Evolutionary conservation across 169 alveolate genomes (phyloP).

Genomic region (Miamiensis avidus): DNA sequence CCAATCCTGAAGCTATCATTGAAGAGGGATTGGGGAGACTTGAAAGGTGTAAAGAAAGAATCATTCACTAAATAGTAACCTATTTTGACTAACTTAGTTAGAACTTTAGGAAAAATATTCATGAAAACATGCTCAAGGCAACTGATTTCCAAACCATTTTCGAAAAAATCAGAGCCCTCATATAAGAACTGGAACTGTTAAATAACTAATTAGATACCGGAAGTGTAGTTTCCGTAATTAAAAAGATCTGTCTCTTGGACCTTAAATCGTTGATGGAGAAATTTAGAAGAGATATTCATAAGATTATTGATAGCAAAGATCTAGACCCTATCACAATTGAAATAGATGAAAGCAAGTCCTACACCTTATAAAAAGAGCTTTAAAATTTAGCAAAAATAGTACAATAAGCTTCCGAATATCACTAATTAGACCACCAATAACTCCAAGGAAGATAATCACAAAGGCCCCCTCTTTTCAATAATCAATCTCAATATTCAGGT

Average conservation of each 20-base stretch:
- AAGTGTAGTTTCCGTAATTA: neutral
- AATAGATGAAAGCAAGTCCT: neutral
- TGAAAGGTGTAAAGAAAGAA: constrained; percentile 6
- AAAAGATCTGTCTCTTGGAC: constrained; percentile 8
- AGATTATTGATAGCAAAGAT: constrained; percentile 11
- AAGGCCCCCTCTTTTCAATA: no score
- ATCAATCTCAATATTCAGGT: no score
- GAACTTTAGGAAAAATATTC: neutral
- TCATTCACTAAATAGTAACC: neutral
- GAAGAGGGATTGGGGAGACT: constrained; percentile 3
- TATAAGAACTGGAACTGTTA: constrained; percentile 2
- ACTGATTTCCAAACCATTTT: neutral
- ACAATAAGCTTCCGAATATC: neutral
- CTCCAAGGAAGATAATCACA: no score
- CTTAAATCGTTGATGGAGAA: constrained; percentile 1
- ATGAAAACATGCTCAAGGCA: constrained; percentile 16
- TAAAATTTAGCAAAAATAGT: neutral
- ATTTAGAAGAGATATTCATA: constrained; percentile 12
- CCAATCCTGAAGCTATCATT: constrained; percentile 8
- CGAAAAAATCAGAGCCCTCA: constrained; percentile 1
- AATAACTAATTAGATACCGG: constrained; percentile 3
- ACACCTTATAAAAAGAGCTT: neutral
- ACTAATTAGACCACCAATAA: no score
- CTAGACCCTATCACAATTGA: constrained; percentile 19
- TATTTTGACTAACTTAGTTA: constrained; percentile 8